Base-by-base conservation (phyloP, 225 moss, liverwort and hornwort species). In the Pleurozium schreberi region DNA sequence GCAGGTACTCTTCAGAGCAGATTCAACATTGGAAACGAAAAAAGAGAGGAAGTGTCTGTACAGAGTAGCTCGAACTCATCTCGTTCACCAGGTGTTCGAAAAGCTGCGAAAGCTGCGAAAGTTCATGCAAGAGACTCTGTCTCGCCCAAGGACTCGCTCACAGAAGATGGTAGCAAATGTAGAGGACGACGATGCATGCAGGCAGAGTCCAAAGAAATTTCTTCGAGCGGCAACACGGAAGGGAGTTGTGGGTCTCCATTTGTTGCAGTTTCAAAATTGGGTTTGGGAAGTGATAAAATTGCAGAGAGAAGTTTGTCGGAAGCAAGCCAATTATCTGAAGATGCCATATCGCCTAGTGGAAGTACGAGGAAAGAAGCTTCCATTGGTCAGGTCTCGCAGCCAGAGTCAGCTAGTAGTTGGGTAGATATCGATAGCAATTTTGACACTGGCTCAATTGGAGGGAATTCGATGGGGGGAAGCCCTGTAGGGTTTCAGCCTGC, bases 101-200 rank as follows among this genome's bases (percentile, higher is more conserved):
- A 93, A 88, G 71, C 93, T 86, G 73, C 92, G 84, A 94, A 89
- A 91, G 92, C 94, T 90, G 92, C 93, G 27, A 94, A 94, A 88
- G 94, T 94, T 75, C 94, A 94, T 80, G 91, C 94, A n/a, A 88
- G 93, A 85, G 94, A 94, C 91, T 94, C 94, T 88, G 93, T 94
- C 84, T 94, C 94, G 52, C 94, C 94, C 70, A 93, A 93, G 82
- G 94, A 94, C 81, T 90, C 92, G 87, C 86, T 93, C 43, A 86
- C 83, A 49, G 91, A 85, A 53, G 94, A 93, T 85, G 89, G 89
- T 87, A 88, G 90, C 82, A 92, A 92, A 80, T 88, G 82, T 85
- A 90, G 89, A 87, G 94, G 92, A 75, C 93, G 93, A 87, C 85
- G 85, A 75, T 90, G 90, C 87, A 84, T 91, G 80, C 91, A 87